These are phyloP conservation scores for Tolypocladium inflatum DNA, from an alignment of 2,329 filamentous ascomycete species.

Conservation along the genomic window DNA sequence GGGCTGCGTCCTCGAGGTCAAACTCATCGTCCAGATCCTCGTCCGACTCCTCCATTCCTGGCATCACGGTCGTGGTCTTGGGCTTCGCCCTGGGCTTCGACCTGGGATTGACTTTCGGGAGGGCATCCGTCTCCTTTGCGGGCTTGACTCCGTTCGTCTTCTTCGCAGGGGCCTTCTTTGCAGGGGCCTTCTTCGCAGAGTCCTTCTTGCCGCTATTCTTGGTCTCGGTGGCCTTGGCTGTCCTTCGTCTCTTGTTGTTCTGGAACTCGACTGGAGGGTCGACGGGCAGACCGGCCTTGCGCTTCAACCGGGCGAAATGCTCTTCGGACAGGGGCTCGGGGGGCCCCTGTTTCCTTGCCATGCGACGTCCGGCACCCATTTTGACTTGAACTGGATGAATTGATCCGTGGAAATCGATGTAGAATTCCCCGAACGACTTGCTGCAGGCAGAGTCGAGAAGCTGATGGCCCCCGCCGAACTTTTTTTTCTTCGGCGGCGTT, in stretches of 20 bases:
- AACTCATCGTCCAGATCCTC: constrained; percentile 25
- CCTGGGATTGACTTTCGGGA: constrained; percentile 22
- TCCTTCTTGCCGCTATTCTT: constrained; percentile 14
- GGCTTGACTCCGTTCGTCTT: constrained; percentile 24
- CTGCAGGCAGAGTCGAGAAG: constrained; percentile 4
- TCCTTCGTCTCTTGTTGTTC: constrained; percentile 10
- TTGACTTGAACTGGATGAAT: constrained; percentile 21
- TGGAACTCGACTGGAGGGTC: constrained; percentile 43
- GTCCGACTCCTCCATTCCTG: constrained; percentile 34
- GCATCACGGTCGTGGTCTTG: constrained; percentile 22
- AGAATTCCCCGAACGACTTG: neutral
- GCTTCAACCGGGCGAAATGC: constrained; percentile 69
- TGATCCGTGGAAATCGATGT: constrained; percentile 1
- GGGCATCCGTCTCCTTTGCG: constrained; percentile 9
- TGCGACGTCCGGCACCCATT: constrained; percentile 86
- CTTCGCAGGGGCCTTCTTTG: constrained; percentile 4
- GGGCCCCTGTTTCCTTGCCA: constrained; percentile 82
- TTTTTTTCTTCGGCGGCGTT: constrained; percentile 23
- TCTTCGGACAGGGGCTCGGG: constrained; percentile 76
- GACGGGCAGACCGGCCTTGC: constrained; percentile 67
- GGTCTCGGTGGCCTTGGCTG: constrained; percentile 10
- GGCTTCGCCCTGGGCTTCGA: constrained; percentile 9
- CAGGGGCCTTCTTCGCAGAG: constrained; percentile 9
- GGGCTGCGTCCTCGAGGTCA: constrained; percentile 32
- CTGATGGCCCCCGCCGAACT: constrained; percentile 25